phyloP scores from a whole-genome alignment of 139 green algal genomes.

The Chlamydomonas applanata region DNA sequence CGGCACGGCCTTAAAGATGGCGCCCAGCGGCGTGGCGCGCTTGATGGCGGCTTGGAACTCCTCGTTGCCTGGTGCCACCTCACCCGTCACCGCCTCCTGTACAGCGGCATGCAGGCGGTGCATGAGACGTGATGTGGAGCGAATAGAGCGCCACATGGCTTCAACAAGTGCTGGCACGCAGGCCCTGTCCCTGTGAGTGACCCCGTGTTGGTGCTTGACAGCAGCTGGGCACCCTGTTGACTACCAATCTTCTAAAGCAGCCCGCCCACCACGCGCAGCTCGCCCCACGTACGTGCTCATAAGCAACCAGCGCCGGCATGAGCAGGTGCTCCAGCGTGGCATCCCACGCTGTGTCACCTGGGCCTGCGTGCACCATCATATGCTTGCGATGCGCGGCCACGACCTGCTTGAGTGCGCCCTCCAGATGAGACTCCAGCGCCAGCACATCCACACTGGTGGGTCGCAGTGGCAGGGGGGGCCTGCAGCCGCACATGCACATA shows the following conservation, averaged over 20 bases:
- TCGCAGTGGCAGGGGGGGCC: slow-evolving; percentile 20
- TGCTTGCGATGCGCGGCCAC: not conserved
- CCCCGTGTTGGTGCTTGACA: too few species aligned
- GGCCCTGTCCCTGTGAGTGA: too few species aligned
- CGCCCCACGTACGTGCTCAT: slow-evolving; percentile 39
- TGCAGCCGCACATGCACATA: too few species aligned
- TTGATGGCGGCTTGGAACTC: slow-evolving; percentile 60
- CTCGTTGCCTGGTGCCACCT: slow-evolving; percentile 46
- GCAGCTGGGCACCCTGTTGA: too few species aligned
- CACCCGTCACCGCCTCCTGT: slow-evolving; percentile 44
- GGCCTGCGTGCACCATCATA: not conserved
- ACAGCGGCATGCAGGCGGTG: too few species aligned
- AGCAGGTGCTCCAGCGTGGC: slow-evolving; percentile 43
- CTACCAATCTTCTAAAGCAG: not conserved
- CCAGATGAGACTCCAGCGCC: slow-evolving; percentile 34
- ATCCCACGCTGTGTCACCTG: slow-evolving; percentile 37
- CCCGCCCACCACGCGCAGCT: not conserved
- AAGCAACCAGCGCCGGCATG: slow-evolving; percentile 50
- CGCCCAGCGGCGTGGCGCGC: slow-evolving; percentile 49
- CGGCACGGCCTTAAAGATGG: slow-evolving; percentile 43
- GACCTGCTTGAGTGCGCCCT: slow-evolving; percentile 18
- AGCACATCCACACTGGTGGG: not conserved
- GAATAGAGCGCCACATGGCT: too few species aligned
- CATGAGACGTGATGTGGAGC: not conserved
- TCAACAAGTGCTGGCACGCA: too few species aligned